A percentile compares a stretch with the other conserved stretches of the same genome.
Conservation (phyloP, 202 grass and related monocot genomes). For the Tripidium arundinaceum region DNA sequence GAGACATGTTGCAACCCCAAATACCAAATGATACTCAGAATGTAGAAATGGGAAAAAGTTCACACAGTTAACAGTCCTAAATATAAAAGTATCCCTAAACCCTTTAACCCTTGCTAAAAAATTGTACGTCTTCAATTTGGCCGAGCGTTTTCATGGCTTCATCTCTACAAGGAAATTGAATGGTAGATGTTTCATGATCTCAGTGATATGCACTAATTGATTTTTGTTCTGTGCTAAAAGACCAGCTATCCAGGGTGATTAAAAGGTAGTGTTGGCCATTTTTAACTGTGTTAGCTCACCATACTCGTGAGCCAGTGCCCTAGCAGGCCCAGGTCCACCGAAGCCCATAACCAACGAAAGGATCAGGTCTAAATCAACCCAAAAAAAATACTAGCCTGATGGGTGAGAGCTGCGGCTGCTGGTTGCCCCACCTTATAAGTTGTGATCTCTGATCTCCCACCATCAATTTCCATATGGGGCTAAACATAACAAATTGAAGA, state of each 20-base stretch:
- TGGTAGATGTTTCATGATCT: neutral
- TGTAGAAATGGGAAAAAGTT: neutral
- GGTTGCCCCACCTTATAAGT: neutral
- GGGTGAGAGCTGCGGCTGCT: neutral
- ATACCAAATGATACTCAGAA: neutral
- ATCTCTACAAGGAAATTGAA: neutral
- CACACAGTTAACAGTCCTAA: neutral
- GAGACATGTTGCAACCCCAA: neutral
- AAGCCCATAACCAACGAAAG: neutral
- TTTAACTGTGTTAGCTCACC: neutral
- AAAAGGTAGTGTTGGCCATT: neutral
- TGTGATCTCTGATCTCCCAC: neutral
- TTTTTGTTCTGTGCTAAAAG: neutral
- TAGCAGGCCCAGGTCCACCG: neutral
- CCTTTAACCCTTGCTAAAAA: neutral
- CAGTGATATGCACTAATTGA: neutral
- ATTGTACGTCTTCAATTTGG: neutral
- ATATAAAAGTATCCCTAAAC: neutral
- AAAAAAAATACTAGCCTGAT: neutral
- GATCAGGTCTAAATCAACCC: neutral
- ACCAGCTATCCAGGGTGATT: neutral
- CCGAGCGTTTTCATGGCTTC: no score
- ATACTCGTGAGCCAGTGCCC: neutral
- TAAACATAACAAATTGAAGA: neutral
- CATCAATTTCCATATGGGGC: neutral